Evolutionary conservation across 2,329 filamentous ascomycete genomes (phyloP).

Genomic region (Nemania abortiva): DNA sequence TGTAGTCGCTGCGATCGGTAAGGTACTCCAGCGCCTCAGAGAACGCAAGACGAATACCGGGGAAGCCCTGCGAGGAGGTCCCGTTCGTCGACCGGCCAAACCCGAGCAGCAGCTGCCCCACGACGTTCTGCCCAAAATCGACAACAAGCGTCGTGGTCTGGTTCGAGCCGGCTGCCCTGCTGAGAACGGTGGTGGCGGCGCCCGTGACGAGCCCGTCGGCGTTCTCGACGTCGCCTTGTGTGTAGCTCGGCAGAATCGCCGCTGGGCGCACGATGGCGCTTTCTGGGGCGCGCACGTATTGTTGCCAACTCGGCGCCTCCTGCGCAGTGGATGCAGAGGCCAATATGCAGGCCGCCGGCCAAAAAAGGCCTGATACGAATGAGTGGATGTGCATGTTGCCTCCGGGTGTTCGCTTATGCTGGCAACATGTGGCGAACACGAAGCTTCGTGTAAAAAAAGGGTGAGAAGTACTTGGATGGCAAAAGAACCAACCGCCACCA

Average conservation of each 20-base stretch:
- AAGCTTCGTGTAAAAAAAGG: background rate
- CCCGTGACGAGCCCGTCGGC: constrained; percentile 50
- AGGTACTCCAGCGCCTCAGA: constrained; percentile 63
- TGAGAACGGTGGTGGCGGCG: constrained; percentile 50
- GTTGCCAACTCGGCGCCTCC: constrained; percentile 53
- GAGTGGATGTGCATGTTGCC: constrained; percentile 17
- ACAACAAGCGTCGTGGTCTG: constrained; percentile 57
- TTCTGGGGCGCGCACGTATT: constrained; percentile 56
- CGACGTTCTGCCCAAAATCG: constrained; percentile 64
- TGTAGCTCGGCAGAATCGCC: constrained; percentile 51
- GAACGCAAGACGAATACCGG: constrained; percentile 61
- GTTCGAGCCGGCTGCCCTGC: constrained; percentile 36
- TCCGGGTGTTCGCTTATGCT: background rate
- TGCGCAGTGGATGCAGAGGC: constrained; percentile 21
- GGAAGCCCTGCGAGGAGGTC: constrained; percentile 46
- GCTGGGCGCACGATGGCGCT: constrained; percentile 51
- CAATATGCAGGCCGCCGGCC: constrained; percentile 24
- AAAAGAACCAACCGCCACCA: background rate
- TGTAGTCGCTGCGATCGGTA: constrained; percentile 60
- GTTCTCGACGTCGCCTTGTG: constrained; percentile 56
- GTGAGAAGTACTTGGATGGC: background rate
- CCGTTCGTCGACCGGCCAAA: constrained; percentile 54
- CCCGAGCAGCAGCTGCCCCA: constrained; percentile 57
- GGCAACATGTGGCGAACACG: background rate
- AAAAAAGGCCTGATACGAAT: constrained; percentile 24